Percentiles rank a stretch among this genome's conserved stretches.
Conservation (phyloP, 495 filamentous ascomycete genomes). For the Neurospora sp. region DNA sequence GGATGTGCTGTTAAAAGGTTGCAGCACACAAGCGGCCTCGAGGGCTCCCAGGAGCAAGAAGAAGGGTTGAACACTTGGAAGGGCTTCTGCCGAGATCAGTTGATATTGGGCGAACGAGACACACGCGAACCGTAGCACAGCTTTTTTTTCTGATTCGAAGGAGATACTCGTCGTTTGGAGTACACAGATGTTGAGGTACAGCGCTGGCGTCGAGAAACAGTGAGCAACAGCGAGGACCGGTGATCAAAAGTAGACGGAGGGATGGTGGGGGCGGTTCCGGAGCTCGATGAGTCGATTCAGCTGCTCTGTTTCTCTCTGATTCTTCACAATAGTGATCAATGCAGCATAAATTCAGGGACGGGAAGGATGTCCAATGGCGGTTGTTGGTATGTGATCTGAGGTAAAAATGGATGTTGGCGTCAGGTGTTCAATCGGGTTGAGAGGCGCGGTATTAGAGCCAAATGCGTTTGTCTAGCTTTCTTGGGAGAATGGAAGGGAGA, state of each 20-base stretch:
- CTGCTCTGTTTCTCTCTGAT: neutral
- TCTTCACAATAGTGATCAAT: neutral
- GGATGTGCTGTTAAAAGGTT: neutral
- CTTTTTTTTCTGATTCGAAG: neutral
- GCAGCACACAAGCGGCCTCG: neutral
- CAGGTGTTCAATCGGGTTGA: neutral
- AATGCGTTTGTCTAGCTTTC: neutral
- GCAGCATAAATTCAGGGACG: neutral
- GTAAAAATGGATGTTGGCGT: neutral
- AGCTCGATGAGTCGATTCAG: neutral
- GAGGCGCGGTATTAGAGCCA: neutral
- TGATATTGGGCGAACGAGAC: neutral
- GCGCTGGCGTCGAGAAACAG: neutral
- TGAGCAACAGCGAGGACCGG: neutral
- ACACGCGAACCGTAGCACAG: neutral
- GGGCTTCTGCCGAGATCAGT: neutral
- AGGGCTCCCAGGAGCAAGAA: neutral
- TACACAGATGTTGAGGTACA: neutral
- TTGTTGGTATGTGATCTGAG: neutral
- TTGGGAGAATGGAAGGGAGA: neutral
- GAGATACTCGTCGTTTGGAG: neutral
- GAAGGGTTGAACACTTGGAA: neutral
- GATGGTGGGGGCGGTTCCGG: neutral
- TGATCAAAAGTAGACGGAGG: neutral
- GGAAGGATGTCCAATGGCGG: neutral